phyloP scores from a whole-genome alignment of 495 filamentous ascomycete genomes.

The Penicillium coffeae region DNA sequence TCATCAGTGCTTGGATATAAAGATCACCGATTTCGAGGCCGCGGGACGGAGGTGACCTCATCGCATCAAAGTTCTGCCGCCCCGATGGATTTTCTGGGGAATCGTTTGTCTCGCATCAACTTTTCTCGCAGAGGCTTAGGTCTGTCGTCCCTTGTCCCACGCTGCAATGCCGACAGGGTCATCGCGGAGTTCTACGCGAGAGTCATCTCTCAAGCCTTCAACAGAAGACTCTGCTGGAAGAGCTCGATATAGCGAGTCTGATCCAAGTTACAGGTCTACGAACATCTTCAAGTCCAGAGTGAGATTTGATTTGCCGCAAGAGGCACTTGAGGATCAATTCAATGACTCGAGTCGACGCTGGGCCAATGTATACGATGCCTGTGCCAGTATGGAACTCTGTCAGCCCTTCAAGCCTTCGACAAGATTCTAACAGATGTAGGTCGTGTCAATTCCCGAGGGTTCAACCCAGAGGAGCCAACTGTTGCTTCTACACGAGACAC shows the following conservation, averaged over 20 bases:
- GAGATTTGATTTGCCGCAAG: slow-evolving; percentile 1
- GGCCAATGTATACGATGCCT: slow-evolving; percentile 71
- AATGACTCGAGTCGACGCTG: slow-evolving; percentile 15
- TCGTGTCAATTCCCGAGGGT: slow-evolving; percentile 44
- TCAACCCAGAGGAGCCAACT: slow-evolving; percentile 31
- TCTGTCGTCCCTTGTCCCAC: too few species aligned
- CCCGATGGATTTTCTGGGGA: slow-evolving; percentile 11
- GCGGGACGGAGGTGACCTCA: slow-evolving; percentile 14
- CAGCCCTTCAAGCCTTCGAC: background rate
- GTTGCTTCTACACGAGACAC: slow-evolving; percentile 48
- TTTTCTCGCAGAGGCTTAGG: too few species aligned
- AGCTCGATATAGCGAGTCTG: background rate
- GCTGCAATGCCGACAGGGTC: background rate
- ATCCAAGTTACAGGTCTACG: background rate
- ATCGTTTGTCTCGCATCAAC: too few species aligned
- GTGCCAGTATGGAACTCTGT: slow-evolving; percentile 56
- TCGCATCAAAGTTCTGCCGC: slow-evolving; percentile 26
- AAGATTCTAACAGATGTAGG: slow-evolving; percentile 34
- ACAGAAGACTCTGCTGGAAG: background rate
- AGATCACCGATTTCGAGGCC: background rate
- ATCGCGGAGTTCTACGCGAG: background rate
- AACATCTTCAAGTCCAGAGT: background rate
- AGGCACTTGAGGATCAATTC: background rate
- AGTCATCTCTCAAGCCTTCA: background rate
- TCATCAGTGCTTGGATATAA: slow-evolving; percentile 15